phyloP scores from a whole-genome alignment of 306 rosid species.

The Astragalus glycyphyllos region DNA sequence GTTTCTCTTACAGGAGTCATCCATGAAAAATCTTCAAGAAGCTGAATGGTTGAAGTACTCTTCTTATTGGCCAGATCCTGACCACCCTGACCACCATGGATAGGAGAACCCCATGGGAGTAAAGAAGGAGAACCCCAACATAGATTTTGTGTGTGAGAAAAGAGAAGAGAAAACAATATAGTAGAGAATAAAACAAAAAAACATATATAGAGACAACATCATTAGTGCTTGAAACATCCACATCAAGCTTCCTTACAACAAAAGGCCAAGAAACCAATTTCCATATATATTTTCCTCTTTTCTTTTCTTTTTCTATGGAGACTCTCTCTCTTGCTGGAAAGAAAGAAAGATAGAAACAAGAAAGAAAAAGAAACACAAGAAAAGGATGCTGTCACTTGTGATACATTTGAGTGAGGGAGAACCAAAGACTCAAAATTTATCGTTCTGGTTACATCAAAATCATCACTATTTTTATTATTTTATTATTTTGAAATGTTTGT shows the following conservation, averaged over 20 bases:
- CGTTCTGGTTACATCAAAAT: slow-evolving; percentile 64
- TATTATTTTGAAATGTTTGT: slow-evolving; percentile 64
- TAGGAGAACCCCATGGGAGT: no score
- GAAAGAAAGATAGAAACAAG: slow-evolving; percentile 40
- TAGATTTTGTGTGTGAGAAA: no score
- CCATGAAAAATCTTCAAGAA: slow-evolving; percentile 77
- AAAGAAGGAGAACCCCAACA: slow-evolving; percentile 15
- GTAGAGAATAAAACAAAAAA: slow-evolving; percentile 37
- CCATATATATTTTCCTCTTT: slow-evolving; percentile 50
- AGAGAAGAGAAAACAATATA: neutral
- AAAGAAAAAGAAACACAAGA: slow-evolving; percentile 19
- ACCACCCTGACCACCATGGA: slow-evolving; percentile 67
- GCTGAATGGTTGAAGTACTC: slow-evolving; percentile 97
- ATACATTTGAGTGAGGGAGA: slow-evolving; percentile 48
- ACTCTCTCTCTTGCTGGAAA: slow-evolving; percentile 51
- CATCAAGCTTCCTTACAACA: slow-evolving; percentile 53
- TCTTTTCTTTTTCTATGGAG: slow-evolving; percentile 49
- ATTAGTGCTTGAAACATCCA: slow-evolving; percentile 59
- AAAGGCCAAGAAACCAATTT: slow-evolving; percentile 55
- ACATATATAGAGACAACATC: slow-evolving; percentile 51
- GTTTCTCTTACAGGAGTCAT: slow-evolving; percentile 71
- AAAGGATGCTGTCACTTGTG: slow-evolving; percentile 69
- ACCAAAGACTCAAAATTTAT: slow-evolving; percentile 55
- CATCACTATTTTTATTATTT: slow-evolving; percentile 71
- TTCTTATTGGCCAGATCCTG: slow-evolving; percentile 91